Percentiles rank a stretch among this genome's conserved stretches.
phyloP scores from a whole-genome alignment of 1,284 basidiomycete species.

The Calocybe gambosa region DNA sequence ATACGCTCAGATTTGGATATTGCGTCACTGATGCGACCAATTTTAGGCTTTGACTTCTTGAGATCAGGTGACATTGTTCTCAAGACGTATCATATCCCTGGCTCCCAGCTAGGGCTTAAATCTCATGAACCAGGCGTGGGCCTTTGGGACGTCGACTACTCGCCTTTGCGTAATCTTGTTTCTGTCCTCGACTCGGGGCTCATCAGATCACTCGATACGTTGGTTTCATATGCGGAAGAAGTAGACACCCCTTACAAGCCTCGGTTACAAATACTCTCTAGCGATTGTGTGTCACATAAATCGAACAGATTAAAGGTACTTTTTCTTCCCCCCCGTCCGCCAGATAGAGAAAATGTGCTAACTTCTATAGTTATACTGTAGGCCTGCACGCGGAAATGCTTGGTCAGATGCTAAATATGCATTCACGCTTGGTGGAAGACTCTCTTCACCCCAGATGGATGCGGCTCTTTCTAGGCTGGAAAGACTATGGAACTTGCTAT shows the following conservation, averaged over 20 bases:
- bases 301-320: slow-evolving; percentile 24
- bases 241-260: slow-evolving; percentile 19
- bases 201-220: slow-evolving; percentile 19
- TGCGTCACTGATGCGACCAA: not conserved
- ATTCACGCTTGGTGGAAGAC: slow-evolving; percentile 24
- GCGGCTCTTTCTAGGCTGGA: slow-evolving; percentile 19
- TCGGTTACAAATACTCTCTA: slow-evolving; percentile 22
- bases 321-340: not conserved
- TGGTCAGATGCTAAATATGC: slow-evolving; percentile 21
- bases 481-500: slow-evolving; percentile 24
- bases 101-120: slow-evolving; percentile 8
- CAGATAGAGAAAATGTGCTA: slow-evolving; percentile 1
- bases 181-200: slow-evolving; percentile 21
- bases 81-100: slow-evolving; percentile 25
- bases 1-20: not conserved
- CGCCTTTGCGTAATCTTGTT: slow-evolving; percentile 19
- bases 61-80: slow-evolving; percentile 20
- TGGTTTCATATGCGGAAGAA: slow-evolving; percentile 21
- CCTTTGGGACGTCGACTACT: slow-evolving; percentile 21
- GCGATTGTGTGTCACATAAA: slow-evolving; percentile 22
- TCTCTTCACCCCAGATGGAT: slow-evolving; percentile 19
- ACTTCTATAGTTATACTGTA: slow-evolving; percentile 23
- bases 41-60: slow-evolving; percentile 24
- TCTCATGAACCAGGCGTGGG: slow-evolving; percentile 7
- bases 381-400: slow-evolving; percentile 20